phyloP scores from a whole-genome alignment of 2,329 filamentous ascomycete species.

The Aurifilum marmelostoma region DNA sequence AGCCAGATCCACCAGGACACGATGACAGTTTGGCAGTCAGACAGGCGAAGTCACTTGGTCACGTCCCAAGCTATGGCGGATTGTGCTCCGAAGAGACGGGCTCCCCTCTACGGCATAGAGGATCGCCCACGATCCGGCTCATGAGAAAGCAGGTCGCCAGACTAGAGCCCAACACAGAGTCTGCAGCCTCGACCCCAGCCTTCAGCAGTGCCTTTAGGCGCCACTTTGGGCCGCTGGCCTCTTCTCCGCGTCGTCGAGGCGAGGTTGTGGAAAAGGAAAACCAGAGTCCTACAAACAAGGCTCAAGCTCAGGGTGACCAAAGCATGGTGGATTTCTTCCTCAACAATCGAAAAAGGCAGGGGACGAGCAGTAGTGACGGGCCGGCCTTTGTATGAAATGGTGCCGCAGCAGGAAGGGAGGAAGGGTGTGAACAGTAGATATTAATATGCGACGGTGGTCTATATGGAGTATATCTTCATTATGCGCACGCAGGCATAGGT shows the following conservation, averaged over 20 bases:
- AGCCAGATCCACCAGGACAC: constrained; percentile 16
- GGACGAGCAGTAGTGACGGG: constrained; percentile 12
- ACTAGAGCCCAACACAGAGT: constrained; percentile 11
- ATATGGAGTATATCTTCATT: background rate
- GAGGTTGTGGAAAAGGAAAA: constrained; percentile 23
- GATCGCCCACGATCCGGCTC: constrained; percentile 24
- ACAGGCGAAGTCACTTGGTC: constrained; percentile 18
- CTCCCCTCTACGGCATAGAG: constrained; percentile 14
- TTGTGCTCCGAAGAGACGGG: constrained; percentile 20
- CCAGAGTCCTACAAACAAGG: constrained; percentile 3
- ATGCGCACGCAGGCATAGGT: background rate
- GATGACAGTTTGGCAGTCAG: background rate
- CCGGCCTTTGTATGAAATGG: constrained; percentile 23
- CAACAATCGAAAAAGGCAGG: constrained; percentile 19
- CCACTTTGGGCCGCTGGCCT: constrained; percentile 20
- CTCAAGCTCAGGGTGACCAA: constrained; percentile 14
- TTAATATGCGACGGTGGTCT: background rate
- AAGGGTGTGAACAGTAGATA: background rate
- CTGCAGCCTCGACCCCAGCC: constrained; percentile 17
- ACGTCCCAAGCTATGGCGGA: constrained; percentile 9
- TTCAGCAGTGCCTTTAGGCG: constrained; percentile 24
- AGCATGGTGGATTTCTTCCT: constrained; percentile 29
- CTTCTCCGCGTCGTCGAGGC: background rate
- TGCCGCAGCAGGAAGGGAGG: background rate
- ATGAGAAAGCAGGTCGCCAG: constrained; percentile 22